phyloP scores from a whole-genome alignment of 345 rosid genomes.

The Eucalyptus rudis region DNA sequence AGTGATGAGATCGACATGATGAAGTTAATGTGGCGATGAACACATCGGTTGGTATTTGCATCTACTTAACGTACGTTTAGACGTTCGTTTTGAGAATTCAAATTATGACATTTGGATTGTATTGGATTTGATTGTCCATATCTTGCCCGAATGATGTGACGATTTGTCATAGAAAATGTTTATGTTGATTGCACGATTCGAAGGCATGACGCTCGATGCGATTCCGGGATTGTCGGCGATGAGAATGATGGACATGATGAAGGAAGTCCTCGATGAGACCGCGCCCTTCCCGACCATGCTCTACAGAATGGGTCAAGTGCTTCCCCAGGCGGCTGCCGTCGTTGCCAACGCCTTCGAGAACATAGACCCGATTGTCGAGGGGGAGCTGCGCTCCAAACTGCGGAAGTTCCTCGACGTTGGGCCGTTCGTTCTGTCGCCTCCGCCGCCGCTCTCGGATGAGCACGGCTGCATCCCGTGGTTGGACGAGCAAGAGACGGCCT shows the following conservation, averaged over 20 bases:
- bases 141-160: not conserved
- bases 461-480: slow-evolving; percentile 47
- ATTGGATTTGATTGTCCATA: not conserved
- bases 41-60: not conserved
- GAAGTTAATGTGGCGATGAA: not conserved
- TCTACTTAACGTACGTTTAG: not conserved
- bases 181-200: not conserved
- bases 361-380: slow-evolving; percentile 7
- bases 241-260: slow-evolving; percentile 13
- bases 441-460: not conserved
- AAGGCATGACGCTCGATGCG: slow-evolving; percentile 13
- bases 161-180: not conserved
- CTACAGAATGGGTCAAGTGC: slow-evolving; percentile 17
- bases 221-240: slow-evolving; percentile 21
- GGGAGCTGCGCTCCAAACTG: slow-evolving; percentile 11
- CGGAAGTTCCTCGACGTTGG: slow-evolving; percentile 26
- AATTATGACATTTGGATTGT: not conserved
- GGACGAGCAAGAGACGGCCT: slow-evolving; percentile 12
- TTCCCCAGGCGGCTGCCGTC: slow-evolving; percentile 26
- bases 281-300: slow-evolving; percentile 7
- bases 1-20: not conserved
- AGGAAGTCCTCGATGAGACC: not conserved
- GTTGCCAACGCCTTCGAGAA: slow-evolving; percentile 26
- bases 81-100: not conserved
- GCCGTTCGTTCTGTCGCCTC: slow-evolving; percentile 12